Base-by-base conservation (phyloP, 208 protist genomes). In the Trypanosomatidae sp. region DNA sequence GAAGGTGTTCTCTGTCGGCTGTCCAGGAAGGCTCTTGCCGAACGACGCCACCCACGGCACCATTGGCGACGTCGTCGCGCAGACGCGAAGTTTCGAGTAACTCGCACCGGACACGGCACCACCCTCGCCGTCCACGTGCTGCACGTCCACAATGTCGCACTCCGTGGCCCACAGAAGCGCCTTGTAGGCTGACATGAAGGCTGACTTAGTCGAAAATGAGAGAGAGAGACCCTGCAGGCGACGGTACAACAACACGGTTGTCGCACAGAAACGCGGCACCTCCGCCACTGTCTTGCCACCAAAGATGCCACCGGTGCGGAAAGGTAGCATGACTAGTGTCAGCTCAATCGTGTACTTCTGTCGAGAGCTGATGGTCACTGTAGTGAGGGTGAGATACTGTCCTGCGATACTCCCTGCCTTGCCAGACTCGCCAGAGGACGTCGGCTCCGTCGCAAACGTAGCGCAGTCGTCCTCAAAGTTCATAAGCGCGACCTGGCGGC, bases 171-270 rank as follows among this genome's bases (percentile, higher is more conserved):
- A 96, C 46, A 96, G 76, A 9, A 96, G 79, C 43, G 91, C 81
- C 73, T 86, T 87, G 82, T 94, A 96, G 59, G 91, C 91, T 36
- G 86, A 88, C 65, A 96, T 76, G 79, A 96, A 94, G 50, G 89
- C 79, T 30, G 71, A 77, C 66, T 88, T 82, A 10, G 89, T 91
- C 44, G 86, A 80, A 74, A 96, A 96, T 25, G 87, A 85, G 8
- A 96, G 79, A 7, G 85, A 84, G 46, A 92, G 76, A 56, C 86
- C 80, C 58, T 92, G 83, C 52, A 96, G 66, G 10, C 87, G 83
- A 44, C 87, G 89, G 62, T 85, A 70, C 30, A 60, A 71, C 62
- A 83, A 71, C 33, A 88, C 78, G 12, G 74, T 83, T 25, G 81
- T 55, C 6, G 87, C 80, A 44, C 81, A 83, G 79, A 95, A 91